phyloP scores from a whole-genome alignment of 1,284 basidiomycete species.

The Blastosporella zonata region DNA sequence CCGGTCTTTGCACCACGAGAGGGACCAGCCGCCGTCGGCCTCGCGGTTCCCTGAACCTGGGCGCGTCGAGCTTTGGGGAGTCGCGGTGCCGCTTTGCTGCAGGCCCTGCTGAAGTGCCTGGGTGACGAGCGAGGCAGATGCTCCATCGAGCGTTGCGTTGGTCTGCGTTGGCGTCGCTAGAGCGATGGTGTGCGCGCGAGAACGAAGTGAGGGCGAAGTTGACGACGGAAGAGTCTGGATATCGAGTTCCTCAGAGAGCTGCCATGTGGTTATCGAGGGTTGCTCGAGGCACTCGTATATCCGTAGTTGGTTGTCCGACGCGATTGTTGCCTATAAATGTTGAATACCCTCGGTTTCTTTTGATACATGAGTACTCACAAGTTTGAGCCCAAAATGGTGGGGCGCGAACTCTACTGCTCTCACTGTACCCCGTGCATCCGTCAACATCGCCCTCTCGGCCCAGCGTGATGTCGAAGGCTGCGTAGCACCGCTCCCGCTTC shows the following conservation, averaged over 20 bases:
- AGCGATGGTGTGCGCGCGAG: constrained; percentile 46
- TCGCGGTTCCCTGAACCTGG: constrained; percentile 65
- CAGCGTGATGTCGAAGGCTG: constrained; percentile 51
- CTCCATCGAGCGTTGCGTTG: constrained; percentile 48
- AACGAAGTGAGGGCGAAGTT: constrained; percentile 43
- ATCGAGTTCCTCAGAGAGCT: constrained; percentile 77
- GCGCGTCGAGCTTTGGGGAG: constrained; percentile 31
- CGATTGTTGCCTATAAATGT: constrained; percentile 69
- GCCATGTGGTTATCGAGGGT: constrained; percentile 78
- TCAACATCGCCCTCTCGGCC: constrained; percentile 72
- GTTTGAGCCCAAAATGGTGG: constrained; percentile 79
- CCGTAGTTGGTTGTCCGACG: constrained; percentile 82
- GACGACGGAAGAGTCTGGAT: constrained; percentile 54
- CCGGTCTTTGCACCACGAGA: constrained; percentile 91
- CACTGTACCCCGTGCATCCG: constrained; percentile 83
- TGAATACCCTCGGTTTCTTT: background rate
- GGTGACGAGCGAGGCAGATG: constrained; percentile 55
- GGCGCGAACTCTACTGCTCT: constrained; percentile 84
- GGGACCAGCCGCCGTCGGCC: constrained; percentile 87
- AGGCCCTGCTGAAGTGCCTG: constrained; percentile 54
- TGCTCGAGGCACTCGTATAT: constrained; percentile 90
- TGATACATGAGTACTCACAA: constrained; percentile 48
- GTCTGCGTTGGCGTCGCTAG: constrained; percentile 70
- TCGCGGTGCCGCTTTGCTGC: constrained; percentile 9
- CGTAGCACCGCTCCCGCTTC: constrained; percentile 22